Conservation (phyloP, 352 stramenopile species). For the Globisporangium paddicum region DNA sequence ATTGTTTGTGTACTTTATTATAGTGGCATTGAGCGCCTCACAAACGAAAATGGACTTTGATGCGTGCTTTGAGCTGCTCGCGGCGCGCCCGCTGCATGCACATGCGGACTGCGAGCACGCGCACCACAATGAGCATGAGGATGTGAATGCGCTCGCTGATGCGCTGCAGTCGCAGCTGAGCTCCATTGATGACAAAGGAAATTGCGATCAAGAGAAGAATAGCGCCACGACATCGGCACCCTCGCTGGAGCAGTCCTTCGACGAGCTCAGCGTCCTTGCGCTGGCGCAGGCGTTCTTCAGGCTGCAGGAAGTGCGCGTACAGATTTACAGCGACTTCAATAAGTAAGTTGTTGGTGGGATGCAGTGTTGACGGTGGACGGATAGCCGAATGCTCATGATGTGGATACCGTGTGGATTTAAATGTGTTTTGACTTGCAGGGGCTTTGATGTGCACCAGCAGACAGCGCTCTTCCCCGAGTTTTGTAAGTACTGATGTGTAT, state of each 20-base stretch:
- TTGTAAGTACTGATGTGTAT: constrained; percentile 33
- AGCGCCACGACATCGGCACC: constrained; percentile 1
- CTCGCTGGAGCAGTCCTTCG: constrained; percentile 2
- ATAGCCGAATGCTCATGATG: background rate
- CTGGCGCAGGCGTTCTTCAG: constrained; percentile 42
- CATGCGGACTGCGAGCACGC: constrained; percentile 56
- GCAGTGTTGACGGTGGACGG: background rate
- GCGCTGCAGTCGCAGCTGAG: constrained; percentile 10
- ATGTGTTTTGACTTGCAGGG: constrained; percentile 20
- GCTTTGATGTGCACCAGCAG: constrained; percentile 64
- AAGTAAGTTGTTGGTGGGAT: constrained; percentile 18
- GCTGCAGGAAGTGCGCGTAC: constrained; percentile 60
- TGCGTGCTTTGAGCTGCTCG: constrained; percentile 57
- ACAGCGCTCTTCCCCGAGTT: constrained; percentile 56
- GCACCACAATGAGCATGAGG: constrained; percentile 9
- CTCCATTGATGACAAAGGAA: background rate
- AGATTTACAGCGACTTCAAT: constrained; percentile 67
- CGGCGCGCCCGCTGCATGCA: constrained; percentile 45
- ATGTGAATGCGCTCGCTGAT: constrained; percentile 13
- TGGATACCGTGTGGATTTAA: background rate
- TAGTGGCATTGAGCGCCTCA: background rate
- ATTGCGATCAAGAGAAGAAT: background rate
- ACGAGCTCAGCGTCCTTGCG: constrained; percentile 6
- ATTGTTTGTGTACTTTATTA: too few species aligned
- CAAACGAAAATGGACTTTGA: constrained; percentile 57